A percentile compares a stretch with the other conserved stretches of the same genome.
Conservation (phyloP, 306 rosid species). For the Begonia loranthoides region DNA sequence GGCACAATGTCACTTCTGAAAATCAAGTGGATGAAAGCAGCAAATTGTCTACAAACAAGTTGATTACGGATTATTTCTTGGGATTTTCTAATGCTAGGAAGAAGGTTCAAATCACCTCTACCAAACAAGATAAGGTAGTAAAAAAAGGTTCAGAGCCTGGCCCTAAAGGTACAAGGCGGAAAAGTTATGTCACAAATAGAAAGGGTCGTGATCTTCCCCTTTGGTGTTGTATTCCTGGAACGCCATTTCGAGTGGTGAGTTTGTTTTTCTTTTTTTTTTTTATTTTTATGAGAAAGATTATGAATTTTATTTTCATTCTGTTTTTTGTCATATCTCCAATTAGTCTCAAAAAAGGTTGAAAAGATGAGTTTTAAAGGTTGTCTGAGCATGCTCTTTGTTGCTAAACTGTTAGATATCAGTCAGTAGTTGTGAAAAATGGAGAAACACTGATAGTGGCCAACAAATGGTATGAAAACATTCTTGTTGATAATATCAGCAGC, state of each 20-base stretch:
- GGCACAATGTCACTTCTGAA: conserved; percentile 25
- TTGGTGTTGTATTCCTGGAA: conserved; percentile 85
- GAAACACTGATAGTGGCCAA: no score
- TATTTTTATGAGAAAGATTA: no score
- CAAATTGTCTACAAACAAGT: conserved; percentile 49
- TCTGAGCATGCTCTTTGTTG: no score
- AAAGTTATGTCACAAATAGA: conserved; percentile 23
- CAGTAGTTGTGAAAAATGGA: no score
- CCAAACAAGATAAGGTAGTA: conserved; percentile 19
- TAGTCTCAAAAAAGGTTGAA: no score
- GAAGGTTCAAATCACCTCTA: conserved; percentile 24
- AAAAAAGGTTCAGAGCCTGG: conserved; percentile 23
- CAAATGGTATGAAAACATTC: no score
- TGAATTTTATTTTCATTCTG: no score
- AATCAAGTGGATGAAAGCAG: conserved; percentile 21
- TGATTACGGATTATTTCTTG: conserved; percentile 73
- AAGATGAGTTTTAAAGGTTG: no score
- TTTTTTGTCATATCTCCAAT: no score
- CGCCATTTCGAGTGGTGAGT: conserved; percentile 85
- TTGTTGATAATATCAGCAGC: no score
- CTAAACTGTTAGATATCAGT: no score
- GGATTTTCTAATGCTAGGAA: conserved; percentile 44
- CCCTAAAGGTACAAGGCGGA: conserved; percentile 21
- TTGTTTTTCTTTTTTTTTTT: conserved; percentile 8
- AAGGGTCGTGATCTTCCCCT: conserved; percentile 53